These are phyloP conservation scores for Fusarium sp. DNA, from an alignment of 2,329 filamentous ascomycete species.

Conservation along the genomic window DNA sequence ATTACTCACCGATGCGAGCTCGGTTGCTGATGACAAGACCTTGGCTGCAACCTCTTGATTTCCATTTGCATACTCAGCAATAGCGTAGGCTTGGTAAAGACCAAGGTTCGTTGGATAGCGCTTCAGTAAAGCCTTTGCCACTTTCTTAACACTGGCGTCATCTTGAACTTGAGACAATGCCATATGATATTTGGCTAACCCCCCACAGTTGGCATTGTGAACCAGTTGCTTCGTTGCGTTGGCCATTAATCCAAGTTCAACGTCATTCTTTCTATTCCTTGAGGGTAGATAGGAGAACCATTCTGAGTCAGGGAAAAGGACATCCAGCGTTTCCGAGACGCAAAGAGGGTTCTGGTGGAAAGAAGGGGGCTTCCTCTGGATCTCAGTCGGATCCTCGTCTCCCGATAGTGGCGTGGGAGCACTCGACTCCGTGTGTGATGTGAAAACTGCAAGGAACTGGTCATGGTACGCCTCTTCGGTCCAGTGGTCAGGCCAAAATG, in stretches of 20 bases:
- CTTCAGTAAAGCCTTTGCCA: conserved; percentile 79
- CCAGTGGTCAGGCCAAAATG: conserved; percentile 43
- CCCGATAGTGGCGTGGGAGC: not conserved
- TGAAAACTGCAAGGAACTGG: conserved; percentile 38
- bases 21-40: conserved; percentile 73
- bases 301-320: conserved; percentile 58
- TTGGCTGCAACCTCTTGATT: conserved; percentile 67
- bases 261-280: conserved; percentile 36
- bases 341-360: conserved; percentile 46
- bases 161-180: conserved; percentile 71
- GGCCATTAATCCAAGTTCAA: conserved; percentile 59
- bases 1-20: conserved; percentile 45
- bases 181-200: conserved; percentile 74
- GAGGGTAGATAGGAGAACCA: conserved; percentile 57
- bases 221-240: conserved; percentile 68
- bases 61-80: conserved; percentile 71
- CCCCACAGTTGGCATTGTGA: conserved; percentile 47
- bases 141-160: conserved; percentile 68
- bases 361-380: conserved; percentile 36
- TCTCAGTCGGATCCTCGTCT: conserved; percentile 32
- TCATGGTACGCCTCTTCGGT: conserved; percentile 45
- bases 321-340: conserved; percentile 55
- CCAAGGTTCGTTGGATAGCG: conserved; percentile 68
- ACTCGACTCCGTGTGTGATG: not conserved
- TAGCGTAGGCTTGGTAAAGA: conserved; percentile 82